phyloP scores from a whole-genome alignment of 257 asterid genomes.

The Salvia splendens region DNA sequence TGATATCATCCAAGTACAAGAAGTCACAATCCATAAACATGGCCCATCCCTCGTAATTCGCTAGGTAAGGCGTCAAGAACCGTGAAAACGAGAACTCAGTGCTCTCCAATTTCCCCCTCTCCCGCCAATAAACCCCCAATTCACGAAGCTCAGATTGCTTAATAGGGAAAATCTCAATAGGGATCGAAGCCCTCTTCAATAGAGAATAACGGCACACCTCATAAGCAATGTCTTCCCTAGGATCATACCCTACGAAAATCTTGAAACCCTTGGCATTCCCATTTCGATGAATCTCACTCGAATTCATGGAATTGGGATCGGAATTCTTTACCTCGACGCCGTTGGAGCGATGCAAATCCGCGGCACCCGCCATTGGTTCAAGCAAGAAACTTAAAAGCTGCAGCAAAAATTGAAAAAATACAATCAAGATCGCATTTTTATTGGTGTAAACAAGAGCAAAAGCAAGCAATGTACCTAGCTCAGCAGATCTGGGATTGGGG shows the following conservation, averaged over 20 bases:
- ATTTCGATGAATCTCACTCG: conserved; percentile 22
- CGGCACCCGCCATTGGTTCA: conserved; percentile 30
- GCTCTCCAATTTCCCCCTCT: conserved; percentile 79
- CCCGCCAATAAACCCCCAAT: conserved; percentile 74
- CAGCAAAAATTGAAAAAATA: conserved; percentile 7
- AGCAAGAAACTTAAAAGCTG: conserved; percentile 15
- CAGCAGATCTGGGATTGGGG: conserved; percentile 31
- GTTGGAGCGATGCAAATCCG: conserved; percentile 10
- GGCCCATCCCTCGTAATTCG: conserved; percentile 77
- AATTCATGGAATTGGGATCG: conserved; percentile 26
- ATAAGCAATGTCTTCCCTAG: conserved; percentile 68
- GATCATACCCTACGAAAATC: conserved; percentile 86
- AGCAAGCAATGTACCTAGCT: conserved; percentile 24
- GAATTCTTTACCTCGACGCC: conserved; percentile 25
- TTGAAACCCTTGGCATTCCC: conserved; percentile 42
- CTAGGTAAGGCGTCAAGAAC: conserved; percentile 67
- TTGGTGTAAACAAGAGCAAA: not conserved
- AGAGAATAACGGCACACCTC: conserved; percentile 80
- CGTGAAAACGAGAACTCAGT: conserved; percentile 85
- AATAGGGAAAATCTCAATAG: conserved; percentile 65
- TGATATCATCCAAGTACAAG: conserved; percentile 67
- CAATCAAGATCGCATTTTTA: not conserved
- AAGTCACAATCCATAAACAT: conserved; percentile 94
- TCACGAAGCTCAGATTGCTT: conserved; percentile 73
- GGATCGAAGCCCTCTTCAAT: conserved; percentile 68